Base-by-base conservation (phyloP, 352 stramenopile genomes). In the Blastocystis sp. region DNA sequence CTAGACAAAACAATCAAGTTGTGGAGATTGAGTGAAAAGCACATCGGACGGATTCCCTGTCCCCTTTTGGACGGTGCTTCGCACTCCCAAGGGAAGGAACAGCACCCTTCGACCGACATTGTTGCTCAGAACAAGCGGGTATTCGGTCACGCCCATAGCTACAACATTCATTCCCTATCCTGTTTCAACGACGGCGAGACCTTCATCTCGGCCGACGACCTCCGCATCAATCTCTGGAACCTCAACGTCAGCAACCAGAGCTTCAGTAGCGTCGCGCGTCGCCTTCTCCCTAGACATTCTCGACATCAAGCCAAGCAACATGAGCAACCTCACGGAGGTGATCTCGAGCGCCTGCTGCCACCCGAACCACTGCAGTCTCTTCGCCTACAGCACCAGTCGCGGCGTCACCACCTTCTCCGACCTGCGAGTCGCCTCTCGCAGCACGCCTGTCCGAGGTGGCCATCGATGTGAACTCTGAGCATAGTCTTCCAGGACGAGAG, bases 1-100 rank as follows among this genome's bases (percentile, higher is more conserved):
- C 6, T 77, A 90, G 90, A 97, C 90, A 97, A 97, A 89, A 97
- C 94, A 38, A 95, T 98, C 87, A 97, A 97, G 88, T 89, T 98
- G 32, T 98, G 94, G 94, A 96, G 96, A 71, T 87, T 97, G 24
- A 42, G 86, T 32, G 89, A 93, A 73, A 88, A 88, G 63, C 29
- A 87, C 24, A 53, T 90, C 44, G 78, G 84, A 53, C 73, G 36
- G 40, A 88, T 79, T 0, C 48, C 69, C 21, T 79, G 53, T 21
- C 69, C 27, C 0, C n/a, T 65, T 24, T n/a, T 65, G 3, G 69
- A 79, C 16, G n/a, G 16, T 72, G 27, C 42, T 9, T 16, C 84
- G 44, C 8, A 32, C 32, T n/a, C 7, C 9, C 3, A 29, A 27
- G 32, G 32, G 42, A 4, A n/a, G 49, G n/a, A n/a, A n/a, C n/a